Conservation (phyloP, 805 yeast genomes). For the Cyberlindnera japonica region DNA sequence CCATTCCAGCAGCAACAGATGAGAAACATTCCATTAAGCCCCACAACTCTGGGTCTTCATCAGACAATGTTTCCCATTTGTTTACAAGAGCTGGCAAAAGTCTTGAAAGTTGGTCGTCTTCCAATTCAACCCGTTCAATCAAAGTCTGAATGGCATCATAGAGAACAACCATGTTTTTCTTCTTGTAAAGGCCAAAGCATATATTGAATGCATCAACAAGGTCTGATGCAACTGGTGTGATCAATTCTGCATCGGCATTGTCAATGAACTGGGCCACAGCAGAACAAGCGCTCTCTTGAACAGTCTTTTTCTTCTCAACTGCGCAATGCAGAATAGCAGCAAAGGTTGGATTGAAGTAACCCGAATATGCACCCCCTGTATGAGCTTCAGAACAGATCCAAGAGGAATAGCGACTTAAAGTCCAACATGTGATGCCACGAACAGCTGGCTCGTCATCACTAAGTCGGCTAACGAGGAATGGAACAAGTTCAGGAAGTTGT, state of each 20-base stretch:
- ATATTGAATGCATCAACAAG: constrained; percentile 64
- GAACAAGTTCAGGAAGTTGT: constrained; percentile 76
- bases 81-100: constrained; percentile 77
- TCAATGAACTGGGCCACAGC: constrained; percentile 84
- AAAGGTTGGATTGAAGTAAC: constrained; percentile 71
- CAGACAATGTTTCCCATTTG: constrained; percentile 74
- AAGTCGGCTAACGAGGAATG: constrained; percentile 77
- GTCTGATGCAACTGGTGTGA: constrained; percentile 57
- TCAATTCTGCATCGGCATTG: constrained; percentile 56
- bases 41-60: constrained; percentile 84
- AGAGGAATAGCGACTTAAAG: constrained; percentile 75
- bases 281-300: constrained; percentile 92
- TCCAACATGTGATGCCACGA: constrained; percentile 94
- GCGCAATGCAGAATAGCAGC: constrained; percentile 72
- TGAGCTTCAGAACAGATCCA: constrained; percentile 78
- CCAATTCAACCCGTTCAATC: constrained; percentile 64
- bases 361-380: constrained; percentile 57
- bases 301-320: constrained; percentile 81
- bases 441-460: constrained; percentile 77
- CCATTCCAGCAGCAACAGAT: constrained; percentile 81
- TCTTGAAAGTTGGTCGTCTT: constrained; percentile 53
- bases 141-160: constrained; percentile 91
- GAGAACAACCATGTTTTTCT: constrained; percentile 73
- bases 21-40: constrained; percentile 92
- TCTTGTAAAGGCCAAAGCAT: constrained; percentile 76